These are phyloP conservation scores for Periconia macrospinosa DNA, from an alignment of 2,329 filamentous ascomycete species.

Conservation along the genomic window DNA sequence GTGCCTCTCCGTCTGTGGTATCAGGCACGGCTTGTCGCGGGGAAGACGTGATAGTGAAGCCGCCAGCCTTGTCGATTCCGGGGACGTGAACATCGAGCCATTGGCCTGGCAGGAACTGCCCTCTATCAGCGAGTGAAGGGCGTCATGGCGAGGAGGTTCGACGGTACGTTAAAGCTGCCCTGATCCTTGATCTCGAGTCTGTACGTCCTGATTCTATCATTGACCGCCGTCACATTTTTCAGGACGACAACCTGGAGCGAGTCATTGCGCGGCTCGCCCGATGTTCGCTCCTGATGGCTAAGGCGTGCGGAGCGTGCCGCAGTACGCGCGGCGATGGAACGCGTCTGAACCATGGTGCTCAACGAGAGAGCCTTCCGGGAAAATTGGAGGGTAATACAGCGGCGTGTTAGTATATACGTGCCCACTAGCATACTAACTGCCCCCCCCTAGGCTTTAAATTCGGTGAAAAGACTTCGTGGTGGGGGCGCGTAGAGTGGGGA, in stretches of 20 bases:
- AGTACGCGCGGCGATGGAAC: slow-evolving; percentile 24
- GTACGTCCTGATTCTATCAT: slow-evolving; percentile 68
- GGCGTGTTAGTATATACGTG: slow-evolving; percentile 4
- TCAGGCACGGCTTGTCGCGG: slow-evolving; percentile 57
- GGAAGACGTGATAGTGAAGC: slow-evolving; percentile 84
- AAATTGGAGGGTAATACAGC: slow-evolving; percentile 16
- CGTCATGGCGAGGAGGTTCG: slow-evolving; percentile 24
- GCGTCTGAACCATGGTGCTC: slow-evolving; percentile 34
- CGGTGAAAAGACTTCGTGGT: slow-evolving; percentile 6
- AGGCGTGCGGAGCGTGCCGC: slow-evolving; percentile 14
- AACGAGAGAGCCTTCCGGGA: slow-evolving; percentile 18
- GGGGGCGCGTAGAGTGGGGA: background rate
- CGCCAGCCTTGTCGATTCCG: slow-evolving; percentile 68
- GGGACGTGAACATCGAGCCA: slow-evolving; percentile 86
- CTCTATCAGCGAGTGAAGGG: slow-evolving; percentile 31
- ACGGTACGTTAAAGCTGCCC: slow-evolving; percentile 53
- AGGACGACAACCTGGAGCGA: slow-evolving; percentile 66
- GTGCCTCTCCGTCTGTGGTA: slow-evolving; percentile 22
- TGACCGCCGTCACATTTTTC: slow-evolving; percentile 64
- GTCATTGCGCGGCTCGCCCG: slow-evolving; percentile 69
- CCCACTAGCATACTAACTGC: slow-evolving; percentile 8
- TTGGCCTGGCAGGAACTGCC: slow-evolving; percentile 77
- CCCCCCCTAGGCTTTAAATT: slow-evolving; percentile 1
- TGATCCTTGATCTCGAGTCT: slow-evolving; percentile 61
- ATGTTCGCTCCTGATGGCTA: slow-evolving; percentile 71